These are phyloP conservation scores for Kuraishia hungarica DNA, from an alignment of 805 yeast species.

Conservation along the genomic window DNA sequence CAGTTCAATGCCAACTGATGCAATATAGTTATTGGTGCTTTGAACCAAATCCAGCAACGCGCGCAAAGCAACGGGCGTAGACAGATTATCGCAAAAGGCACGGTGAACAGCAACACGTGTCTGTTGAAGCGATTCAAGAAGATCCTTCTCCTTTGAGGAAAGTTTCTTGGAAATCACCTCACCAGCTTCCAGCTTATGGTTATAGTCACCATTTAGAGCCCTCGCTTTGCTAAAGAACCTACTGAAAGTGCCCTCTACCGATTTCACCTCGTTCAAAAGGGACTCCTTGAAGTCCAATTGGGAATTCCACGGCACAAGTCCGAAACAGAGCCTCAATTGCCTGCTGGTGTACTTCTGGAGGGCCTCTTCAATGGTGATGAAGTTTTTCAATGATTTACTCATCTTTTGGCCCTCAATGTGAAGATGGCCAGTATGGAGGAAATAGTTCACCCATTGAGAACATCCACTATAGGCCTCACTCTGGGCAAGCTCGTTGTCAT, in stretches of 20 bases:
- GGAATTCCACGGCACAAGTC: conserved; percentile 86
- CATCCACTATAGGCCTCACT: conserved; percentile 87
- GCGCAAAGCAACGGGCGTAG: conserved; percentile 71
- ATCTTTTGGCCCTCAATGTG: conserved; percentile 98
- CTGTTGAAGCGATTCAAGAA: conserved; percentile 38
- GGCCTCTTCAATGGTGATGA: conserved; percentile 91
- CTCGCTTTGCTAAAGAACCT: conserved; percentile 85
- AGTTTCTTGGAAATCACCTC: conserved; percentile 55
- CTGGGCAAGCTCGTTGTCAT: conserved; percentile 97
- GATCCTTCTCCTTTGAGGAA: conserved; percentile 41
- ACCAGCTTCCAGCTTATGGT: conserved; percentile 38
- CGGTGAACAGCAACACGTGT: conserved; percentile 57
- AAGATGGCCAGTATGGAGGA: conserved; percentile 93
- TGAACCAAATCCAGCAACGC: conserved; percentile 60
- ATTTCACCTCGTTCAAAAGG: conserved; percentile 65
- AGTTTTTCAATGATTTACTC: conserved; percentile 93
- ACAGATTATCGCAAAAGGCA: conserved; percentile 83
- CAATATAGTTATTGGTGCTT: conserved; percentile 63
- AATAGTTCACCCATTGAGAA: conserved; percentile 94
- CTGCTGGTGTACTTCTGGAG: conserved; percentile 61
- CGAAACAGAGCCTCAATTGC: conserved; percentile 86
- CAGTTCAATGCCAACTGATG: conserved; percentile 39
- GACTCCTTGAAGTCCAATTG: conserved; percentile 88
- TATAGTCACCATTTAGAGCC: conserved; percentile 66
- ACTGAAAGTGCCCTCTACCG: conserved; percentile 63